phyloP scores from a whole-genome alignment of 768 basidiomycete species.

The Sistotremastrum niveocremeum region DNA sequence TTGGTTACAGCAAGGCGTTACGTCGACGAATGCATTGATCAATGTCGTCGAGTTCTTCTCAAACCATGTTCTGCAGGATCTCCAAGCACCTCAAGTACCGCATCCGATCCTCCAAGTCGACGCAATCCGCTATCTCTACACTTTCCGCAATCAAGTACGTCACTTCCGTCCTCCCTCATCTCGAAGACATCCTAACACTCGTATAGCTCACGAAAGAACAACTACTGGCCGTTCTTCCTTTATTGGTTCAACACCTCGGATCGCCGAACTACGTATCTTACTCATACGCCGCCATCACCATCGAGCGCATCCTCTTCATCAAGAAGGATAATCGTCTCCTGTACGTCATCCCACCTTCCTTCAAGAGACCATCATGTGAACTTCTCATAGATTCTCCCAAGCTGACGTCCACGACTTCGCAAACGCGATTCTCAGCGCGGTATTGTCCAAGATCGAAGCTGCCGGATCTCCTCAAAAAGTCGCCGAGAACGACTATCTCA shows the following conservation, averaged over 20 bases:
- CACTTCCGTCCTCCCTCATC: not conserved
- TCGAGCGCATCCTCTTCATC: slow-evolving; percentile 88
- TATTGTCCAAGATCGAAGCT: slow-evolving; percentile 68
- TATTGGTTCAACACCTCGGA: slow-evolving; percentile 67
- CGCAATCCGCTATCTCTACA: slow-evolving; percentile 87
- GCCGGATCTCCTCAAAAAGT: slow-evolving; percentile 80
- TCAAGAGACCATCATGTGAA: not conserved
- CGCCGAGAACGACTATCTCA: slow-evolving; percentile 94
- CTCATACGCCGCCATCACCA: slow-evolving; percentile 96
- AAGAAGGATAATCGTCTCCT: slow-evolving; percentile 61
- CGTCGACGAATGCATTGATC: slow-evolving; percentile 80
- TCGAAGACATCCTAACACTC: not conserved
- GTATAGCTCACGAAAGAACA: slow-evolving; percentile 82
- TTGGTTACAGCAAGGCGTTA: slow-evolving; percentile 66
- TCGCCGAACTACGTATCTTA: slow-evolving; percentile 85
- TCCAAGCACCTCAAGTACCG: slow-evolving; percentile 57
- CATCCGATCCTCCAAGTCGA: slow-evolving; percentile 92
- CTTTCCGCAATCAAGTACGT: slow-evolving; percentile 87
- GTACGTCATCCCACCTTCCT: slow-evolving; percentile 30
- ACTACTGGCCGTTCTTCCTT: slow-evolving; percentile 79
- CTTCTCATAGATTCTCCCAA: slow-evolving; percentile 59
- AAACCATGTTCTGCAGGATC: slow-evolving; percentile 77
- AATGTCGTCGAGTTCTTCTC: slow-evolving; percentile 95
- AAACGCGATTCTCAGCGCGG: slow-evolving; percentile 50
- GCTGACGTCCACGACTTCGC: slow-evolving; percentile 79